Evolutionary conservation across 306 rosid genomes (phyloP).

Genomic region (Calophaca sinica): DNA sequence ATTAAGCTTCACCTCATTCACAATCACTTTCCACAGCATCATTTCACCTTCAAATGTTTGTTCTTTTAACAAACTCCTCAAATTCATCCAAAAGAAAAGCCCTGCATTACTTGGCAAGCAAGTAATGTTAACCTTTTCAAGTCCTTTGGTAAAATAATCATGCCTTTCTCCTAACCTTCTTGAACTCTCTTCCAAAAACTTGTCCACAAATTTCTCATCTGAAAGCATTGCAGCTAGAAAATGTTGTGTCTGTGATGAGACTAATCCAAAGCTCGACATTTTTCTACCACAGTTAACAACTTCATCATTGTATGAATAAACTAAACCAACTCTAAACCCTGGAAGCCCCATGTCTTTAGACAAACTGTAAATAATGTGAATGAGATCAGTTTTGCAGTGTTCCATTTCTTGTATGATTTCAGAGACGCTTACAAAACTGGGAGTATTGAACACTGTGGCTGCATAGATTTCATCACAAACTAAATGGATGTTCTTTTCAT

Average conservation of each 20-base stretch:
- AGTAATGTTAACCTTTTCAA: conserved; percentile 64
- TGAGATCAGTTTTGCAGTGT: conserved; percentile 59
- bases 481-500: conserved; percentile 75
- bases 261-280: conserved; percentile 92
- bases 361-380: conserved; percentile 80
- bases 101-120: conserved; percentile 83
- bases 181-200: conserved; percentile 57
- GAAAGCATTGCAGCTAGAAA: conserved; percentile 71
- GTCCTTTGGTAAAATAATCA: conserved; percentile 53
- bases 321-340: conserved; percentile 82
- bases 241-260: conserved; percentile 81
- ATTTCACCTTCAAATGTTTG: conserved; percentile 72
- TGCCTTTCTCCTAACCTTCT: conserved; percentile 62
- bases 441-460: conserved; percentile 67
- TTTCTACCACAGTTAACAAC: conserved; percentile 65
- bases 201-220: conserved; percentile 60
- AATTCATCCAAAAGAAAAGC: conserved; percentile 84
- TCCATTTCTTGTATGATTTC: conserved; percentile 63
- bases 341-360: conserved; percentile 96
- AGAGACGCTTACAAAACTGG: conserved; percentile 60
- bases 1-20: conserved; percentile 78
- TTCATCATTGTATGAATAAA: conserved; percentile 76
- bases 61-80: conserved; percentile 60
- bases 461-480: conserved; percentile 91
- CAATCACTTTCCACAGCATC: conserved; percentile 70